Evolutionary conservation across 257 asterid species (phyloP), one percentile per base, ranked within the genome.

Genomic region (Buddleja alternifolia): DNA sequence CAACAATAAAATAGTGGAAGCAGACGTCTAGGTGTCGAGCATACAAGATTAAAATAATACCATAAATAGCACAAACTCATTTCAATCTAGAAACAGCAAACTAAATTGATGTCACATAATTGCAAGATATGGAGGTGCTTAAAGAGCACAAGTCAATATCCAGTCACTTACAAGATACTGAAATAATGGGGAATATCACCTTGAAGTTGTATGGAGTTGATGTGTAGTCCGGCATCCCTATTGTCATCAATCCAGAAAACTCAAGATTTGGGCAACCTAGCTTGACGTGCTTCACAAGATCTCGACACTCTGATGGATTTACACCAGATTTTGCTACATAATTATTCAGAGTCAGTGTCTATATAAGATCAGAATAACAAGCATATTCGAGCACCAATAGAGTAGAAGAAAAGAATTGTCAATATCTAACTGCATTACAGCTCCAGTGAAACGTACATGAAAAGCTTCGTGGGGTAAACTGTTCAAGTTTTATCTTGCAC

Each of bases 191-290:
- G 55, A 61, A 63, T 44, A 45, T 64, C 75, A 90, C 97, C 96
- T 89, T 77, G 72, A 91, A 91, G 75, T 91, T 91, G 59, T 85
- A 82, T 16, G 97, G 95, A 61, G 96, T 89, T 71, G 97, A 91
- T 37, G 97, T 79, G 77, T 91, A 91, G 76, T 91, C 96, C 0
- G 90, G 95, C 92, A 84, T 87, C 66, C 97, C 97, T 59, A 91
- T 91, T 32, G 97, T 91, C 97, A 91, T 91, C 61, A 91, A 77
- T 75, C 97, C 97, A 20, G 95, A 87, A 83, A 91, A 91, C 69
- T 85, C 81, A 46, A 91, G 97, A 71, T 87, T 85, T 40, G 86
- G 88, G 72, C 96, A 91, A 20, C 80, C 74, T 67, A 67, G 69
- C 77, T 78, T 84, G 74, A 91, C 84, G 73, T 82, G 91, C 73